Percentiles rank a stretch among this genome's conserved stretches.
Evolutionary conservation across 2,329 filamentous ascomycete genomes (phyloP).

Genomic region (Rachicladosporium sp.): DNA sequence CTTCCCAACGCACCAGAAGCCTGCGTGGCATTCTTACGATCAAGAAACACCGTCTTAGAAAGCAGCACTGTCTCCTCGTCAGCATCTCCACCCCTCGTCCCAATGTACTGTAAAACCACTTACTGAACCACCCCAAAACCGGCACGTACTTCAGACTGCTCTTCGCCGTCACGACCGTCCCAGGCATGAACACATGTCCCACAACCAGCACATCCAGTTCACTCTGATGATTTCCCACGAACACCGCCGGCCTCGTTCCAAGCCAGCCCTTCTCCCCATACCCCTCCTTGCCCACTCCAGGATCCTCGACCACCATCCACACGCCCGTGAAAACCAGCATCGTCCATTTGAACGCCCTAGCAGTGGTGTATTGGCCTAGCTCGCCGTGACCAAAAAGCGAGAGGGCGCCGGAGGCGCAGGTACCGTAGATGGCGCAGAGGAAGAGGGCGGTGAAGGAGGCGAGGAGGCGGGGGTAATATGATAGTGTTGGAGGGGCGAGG

Average conservation of each 20-base stretch:
- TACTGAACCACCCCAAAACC: constrained; percentile 85
- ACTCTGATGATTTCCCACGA: constrained; percentile 84
- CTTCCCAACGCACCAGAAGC: constrained; percentile 76
- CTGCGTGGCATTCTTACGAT: constrained; percentile 71
- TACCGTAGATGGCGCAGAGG: constrained; percentile 55
- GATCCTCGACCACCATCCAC: constrained; percentile 56
- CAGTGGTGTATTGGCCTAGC: constrained; percentile 76
- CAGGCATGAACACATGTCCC: constrained; percentile 75
- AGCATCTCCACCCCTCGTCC: not conserved
- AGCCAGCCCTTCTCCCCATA: constrained; percentile 11
- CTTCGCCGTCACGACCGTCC: constrained; percentile 91
- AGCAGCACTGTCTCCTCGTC: constrained; percentile 44
- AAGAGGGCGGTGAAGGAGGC: constrained; percentile 30
- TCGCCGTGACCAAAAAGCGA: constrained; percentile 59
- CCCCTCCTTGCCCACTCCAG: constrained; percentile 44
- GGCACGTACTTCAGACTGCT: constrained; percentile 65
- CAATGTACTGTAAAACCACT: constrained; percentile 9
- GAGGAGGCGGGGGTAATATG: constrained; percentile 53
- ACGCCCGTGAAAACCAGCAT: constrained; percentile 69
- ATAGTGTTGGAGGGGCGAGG: not conserved
- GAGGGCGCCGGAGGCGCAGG: constrained; percentile 58
- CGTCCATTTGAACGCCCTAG: constrained; percentile 62
- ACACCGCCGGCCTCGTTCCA: constrained; percentile 65
- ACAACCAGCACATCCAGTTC: constrained; percentile 92
- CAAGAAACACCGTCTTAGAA: constrained; percentile 87